Percentiles rank a stretch among this genome's conserved stretches.
These are phyloP conservation scores for Herpetomonas tarakana DNA, from an alignment of 208 protist species.

Conservation along the genomic window DNA sequence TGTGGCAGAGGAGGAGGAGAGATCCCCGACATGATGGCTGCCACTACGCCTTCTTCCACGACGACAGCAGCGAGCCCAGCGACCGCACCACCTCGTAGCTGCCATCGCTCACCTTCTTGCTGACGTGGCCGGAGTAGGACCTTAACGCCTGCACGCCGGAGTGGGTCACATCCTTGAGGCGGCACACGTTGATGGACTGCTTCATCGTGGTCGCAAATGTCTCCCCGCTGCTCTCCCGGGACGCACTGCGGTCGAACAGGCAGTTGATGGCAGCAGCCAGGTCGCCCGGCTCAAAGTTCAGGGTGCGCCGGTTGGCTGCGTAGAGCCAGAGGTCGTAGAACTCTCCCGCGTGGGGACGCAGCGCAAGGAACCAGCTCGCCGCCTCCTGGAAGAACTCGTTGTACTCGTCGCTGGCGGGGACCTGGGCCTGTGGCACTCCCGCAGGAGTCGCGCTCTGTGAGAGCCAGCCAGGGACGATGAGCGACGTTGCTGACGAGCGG, in stretches of 20 bases:
- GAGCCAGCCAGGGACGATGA: too few relatives aligned
- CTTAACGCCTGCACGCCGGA: constrained; percentile 30
- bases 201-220: constrained; percentile 47
- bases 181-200: constrained; percentile 48
- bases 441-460: neutral
- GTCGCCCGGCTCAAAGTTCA: constrained; percentile 23
- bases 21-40: too few relatives aligned
- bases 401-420: constrained; percentile 17
- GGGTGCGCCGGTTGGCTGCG: constrained; percentile 39
- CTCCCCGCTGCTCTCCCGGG: constrained; percentile 19
- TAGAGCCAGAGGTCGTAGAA: constrained; percentile 66
- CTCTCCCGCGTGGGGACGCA: constrained; percentile 50
- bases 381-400: constrained; percentile 54
- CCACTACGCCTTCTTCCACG: constrained; percentile 21
- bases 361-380: constrained; percentile 66
- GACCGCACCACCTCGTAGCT: constrained; percentile 24
- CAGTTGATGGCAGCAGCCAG: constrained; percentile 40
- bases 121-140: constrained; percentile 32
- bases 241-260: constrained; percentile 45
- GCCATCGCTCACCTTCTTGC: constrained; percentile 20
- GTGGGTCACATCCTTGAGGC: constrained; percentile 54
- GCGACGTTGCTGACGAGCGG: neutral
- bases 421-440: neutral
- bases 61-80: constrained; percentile 20
- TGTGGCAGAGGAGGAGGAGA: too few relatives aligned